These are phyloP conservation scores for Shiraia sp. DNA, from an alignment of 2,329 filamentous ascomycete genomes.

Conservation along the genomic window DNA sequence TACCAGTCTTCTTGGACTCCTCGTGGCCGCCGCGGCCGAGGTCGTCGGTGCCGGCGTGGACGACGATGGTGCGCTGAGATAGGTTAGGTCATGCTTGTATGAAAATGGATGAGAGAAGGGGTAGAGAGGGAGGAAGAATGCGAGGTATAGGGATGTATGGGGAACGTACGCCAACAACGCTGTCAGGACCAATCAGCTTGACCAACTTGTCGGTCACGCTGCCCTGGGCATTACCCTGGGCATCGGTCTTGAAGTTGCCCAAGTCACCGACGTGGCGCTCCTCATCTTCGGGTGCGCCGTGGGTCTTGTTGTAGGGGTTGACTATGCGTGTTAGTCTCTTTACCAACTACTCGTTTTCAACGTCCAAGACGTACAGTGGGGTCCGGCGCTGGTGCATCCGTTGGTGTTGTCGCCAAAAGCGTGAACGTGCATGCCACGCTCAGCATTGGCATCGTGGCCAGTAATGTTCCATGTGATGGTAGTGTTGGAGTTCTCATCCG, in stretches of 20 bases:
- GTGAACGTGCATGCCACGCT: constrained; percentile 98
- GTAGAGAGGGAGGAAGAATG: neutral
- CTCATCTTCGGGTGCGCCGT: constrained; percentile 83
- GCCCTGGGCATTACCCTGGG: constrained; percentile 85
- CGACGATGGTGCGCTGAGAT: constrained; percentile 87
- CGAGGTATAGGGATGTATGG: neutral
- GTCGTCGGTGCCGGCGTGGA: constrained; percentile 94
- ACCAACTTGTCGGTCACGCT: constrained; percentile 77
- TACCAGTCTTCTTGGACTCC: constrained; percentile 98
- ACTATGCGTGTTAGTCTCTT: constrained; percentile 58
- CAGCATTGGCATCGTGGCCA: constrained; percentile 90
- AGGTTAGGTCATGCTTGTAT: no score
- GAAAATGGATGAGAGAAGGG: constrained; percentile 6
- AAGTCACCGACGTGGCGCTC: constrained; percentile 95
- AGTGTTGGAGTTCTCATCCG: constrained; percentile 77
- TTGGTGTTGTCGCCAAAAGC: constrained; percentile 99
- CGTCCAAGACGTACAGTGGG: constrained; percentile 84
- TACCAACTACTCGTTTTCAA: neutral
- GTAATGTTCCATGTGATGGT: constrained; percentile 90
- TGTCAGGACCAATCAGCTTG: constrained; percentile 95
- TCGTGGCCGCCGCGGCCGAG: constrained; percentile 89
- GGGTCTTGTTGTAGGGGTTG: constrained; percentile 92
- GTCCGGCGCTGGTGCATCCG: constrained; percentile 96
- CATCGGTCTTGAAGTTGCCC: constrained; percentile 96
- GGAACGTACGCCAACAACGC: constrained; percentile 79